Evolutionary conservation across 1,284 basidiomycete genomes (phyloP).

Genomic region (Marasmius fiardii): DNA sequence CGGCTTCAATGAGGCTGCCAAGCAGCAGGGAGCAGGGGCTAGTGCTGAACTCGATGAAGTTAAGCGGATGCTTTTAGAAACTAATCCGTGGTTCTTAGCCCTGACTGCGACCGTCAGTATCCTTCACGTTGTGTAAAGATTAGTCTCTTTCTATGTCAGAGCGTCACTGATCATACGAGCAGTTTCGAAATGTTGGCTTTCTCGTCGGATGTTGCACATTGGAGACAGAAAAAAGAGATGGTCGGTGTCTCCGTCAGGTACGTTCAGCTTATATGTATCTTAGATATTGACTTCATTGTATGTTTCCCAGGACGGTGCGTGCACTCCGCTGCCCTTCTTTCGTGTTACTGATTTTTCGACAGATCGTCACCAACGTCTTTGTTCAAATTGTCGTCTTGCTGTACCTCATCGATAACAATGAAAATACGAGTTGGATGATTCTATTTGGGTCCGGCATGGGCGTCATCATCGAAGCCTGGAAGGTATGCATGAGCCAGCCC

Average conservation of each 20-base stretch:
- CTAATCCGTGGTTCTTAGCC: conserved; percentile 87
- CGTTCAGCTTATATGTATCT: conserved; percentile 20
- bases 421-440: conserved; percentile 97
- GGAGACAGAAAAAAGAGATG: conserved; percentile 89
- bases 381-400: conserved; percentile 88
- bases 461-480: conserved; percentile 94
- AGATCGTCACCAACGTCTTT: conserved; percentile 92
- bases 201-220: conserved; percentile 91
- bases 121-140: conserved; percentile 78
- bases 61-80: conserved; percentile 93
- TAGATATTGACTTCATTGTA: not conserved
- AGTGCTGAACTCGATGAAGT: conserved; percentile 86
- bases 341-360: conserved; percentile 8
- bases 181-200: conserved; percentile 95
- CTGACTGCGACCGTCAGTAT: conserved; percentile 82
- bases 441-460: conserved; percentile 86
- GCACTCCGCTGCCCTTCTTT: conserved; percentile 4
- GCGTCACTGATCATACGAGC: not conserved
- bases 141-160: not conserved
- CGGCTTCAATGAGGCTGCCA: conserved; percentile 79
- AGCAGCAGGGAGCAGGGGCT: conserved; percentile 61
- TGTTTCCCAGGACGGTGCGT: conserved; percentile 38
- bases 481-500: conserved; percentile 45
- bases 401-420: conserved; percentile 93
- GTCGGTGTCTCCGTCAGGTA: conserved; percentile 82